Percentiles rank a stretch among this genome's conserved stretches.
Evolutionary conservation across 2,329 filamentous ascomycete genomes (phyloP).

Genomic region (Penicillium sp.): DNA sequence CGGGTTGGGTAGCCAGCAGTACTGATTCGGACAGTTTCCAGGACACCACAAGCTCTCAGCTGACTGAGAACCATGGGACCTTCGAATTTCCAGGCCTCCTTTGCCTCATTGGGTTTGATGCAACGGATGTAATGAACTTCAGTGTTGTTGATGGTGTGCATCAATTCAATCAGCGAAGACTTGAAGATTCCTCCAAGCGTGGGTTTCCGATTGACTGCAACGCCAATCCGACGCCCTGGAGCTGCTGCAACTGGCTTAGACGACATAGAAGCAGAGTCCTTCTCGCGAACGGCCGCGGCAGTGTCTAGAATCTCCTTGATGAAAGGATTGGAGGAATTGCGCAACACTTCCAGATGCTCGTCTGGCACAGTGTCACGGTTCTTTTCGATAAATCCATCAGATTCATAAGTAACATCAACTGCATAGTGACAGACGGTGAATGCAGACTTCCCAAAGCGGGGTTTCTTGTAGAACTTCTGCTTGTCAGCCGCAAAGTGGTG

Average conservation of each 20-base stretch:
- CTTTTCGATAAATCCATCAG: conserved; percentile 98
- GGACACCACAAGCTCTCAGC: conserved; percentile 91
- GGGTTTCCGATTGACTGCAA: conserved; percentile 88
- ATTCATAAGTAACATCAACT: conserved; percentile 95
- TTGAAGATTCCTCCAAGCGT: conserved; percentile 98
- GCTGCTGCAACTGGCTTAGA: conserved; percentile 63
- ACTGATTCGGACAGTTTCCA: conserved; percentile 95
- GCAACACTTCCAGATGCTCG: conserved; percentile 90
- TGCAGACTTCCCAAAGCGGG: conserved; percentile 88
- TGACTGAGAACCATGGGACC: conserved; percentile 98
- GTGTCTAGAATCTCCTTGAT: conserved; percentile 75
- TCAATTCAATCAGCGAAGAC: conserved; percentile 92
- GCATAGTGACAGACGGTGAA: conserved; percentile 99
- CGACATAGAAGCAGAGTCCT: conserved; percentile 60
- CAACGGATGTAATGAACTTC: conserved; percentile 98
- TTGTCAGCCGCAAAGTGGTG: conserved; percentile 85
- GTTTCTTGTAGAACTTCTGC: conserved; percentile 97
- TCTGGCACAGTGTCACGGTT: conserved; percentile 97
- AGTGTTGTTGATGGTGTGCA: conserved; percentile 94
- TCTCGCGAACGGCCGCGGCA: conserved; percentile 78
- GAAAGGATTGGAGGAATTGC: conserved; percentile 74
- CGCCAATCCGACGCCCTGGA: conserved; percentile 74
- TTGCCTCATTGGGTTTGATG: conserved; percentile 97
- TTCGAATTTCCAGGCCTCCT: conserved; percentile 95
- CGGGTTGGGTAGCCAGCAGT: conserved; percentile 93